These are phyloP conservation scores for Colletotrichum australisinense DNA, from an alignment of 2,329 filamentous ascomycete species.

Conservation along the genomic window DNA sequence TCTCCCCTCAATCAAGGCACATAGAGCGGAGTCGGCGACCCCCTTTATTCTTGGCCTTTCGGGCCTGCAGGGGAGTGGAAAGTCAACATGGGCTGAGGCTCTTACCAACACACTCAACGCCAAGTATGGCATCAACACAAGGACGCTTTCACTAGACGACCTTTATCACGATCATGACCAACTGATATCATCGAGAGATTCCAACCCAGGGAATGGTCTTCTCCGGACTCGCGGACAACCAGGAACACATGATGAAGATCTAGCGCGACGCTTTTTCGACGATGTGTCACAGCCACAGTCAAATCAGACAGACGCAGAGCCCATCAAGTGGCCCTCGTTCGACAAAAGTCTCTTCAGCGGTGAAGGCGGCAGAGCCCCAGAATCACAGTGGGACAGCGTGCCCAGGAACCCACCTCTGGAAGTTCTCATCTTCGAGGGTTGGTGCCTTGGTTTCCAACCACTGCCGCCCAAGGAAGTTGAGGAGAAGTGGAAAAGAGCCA, in stretches of 20 bases:
- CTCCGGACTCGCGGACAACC: constrained; percentile 31
- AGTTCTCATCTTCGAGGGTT: constrained; percentile 33
- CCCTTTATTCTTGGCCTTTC: constrained; percentile 31
- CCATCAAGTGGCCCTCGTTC: constrained; percentile 28
- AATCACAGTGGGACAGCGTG: constrained; percentile 15
- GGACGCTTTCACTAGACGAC: constrained; percentile 31
- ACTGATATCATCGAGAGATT: constrained; percentile 21
- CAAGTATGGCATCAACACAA: constrained; percentile 27
- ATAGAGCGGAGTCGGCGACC: neutral
- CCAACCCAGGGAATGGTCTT: constrained; percentile 10
- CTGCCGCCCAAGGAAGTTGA: neutral
- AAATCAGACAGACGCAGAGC: neutral
- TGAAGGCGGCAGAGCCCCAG: constrained; percentile 21
- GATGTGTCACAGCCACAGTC: neutral
- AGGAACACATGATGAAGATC: constrained; percentile 29
- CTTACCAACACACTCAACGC: constrained; percentile 27
- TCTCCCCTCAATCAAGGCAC: constrained; percentile 11
- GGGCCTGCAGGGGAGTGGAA: constrained; percentile 33
- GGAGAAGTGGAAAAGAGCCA: constrained; percentile 27
- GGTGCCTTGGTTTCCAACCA: constrained; percentile 33
- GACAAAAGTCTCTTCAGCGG: constrained; percentile 31
- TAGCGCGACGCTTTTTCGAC: constrained; percentile 27
- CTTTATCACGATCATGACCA: constrained; percentile 29
- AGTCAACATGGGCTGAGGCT: constrained; percentile 33
- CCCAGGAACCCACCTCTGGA: constrained; percentile 21